A percentile compares a stretch with the other conserved stretches of the same genome.
These are phyloP conservation scores for Penicillium crustosum DNA, from an alignment of 2,329 filamentous ascomycete species.

Conservation along the genomic window DNA sequence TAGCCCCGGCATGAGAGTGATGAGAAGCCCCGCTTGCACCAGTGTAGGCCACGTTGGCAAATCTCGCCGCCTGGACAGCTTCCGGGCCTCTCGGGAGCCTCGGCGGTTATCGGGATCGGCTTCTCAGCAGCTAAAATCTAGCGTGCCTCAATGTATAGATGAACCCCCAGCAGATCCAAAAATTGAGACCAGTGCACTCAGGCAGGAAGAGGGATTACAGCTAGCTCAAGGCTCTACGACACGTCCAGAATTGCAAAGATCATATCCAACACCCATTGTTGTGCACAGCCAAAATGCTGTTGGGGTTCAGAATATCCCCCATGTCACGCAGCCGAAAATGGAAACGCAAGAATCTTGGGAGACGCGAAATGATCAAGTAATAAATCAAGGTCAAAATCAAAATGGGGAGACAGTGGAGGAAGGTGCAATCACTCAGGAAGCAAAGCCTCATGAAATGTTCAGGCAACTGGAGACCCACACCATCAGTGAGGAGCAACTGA, in stretches of 20 bases:
- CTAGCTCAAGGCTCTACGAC: background rate
- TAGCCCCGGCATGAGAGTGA: background rate
- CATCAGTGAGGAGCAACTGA: conserved; percentile 75
- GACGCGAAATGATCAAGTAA: background rate
- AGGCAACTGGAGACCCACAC: conserved; percentile 63
- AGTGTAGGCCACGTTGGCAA: background rate
- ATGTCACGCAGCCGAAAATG: background rate
- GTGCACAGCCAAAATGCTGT: background rate
- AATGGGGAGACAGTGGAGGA: background rate
- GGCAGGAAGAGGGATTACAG: background rate
- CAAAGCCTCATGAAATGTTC: conserved; percentile 39
- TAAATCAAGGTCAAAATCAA: background rate
- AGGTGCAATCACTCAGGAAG: background rate
- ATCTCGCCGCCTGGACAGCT: conserved; percentile 1
- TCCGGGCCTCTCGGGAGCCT: background rate
- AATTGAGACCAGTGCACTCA: background rate
- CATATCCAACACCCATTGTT: background rate
- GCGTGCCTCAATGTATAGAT: background rate
- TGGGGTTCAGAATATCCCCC: background rate
- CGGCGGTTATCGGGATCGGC: background rate
- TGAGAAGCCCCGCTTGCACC: background rate
- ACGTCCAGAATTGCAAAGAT: background rate
- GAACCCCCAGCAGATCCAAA: background rate
- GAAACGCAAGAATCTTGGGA: no score
- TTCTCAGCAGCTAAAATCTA: background rate